Percentiles rank a stretch among this genome's conserved stretches.
Conservation (phyloP, 257 asterid species). For the Solanum verrucosum region DNA sequence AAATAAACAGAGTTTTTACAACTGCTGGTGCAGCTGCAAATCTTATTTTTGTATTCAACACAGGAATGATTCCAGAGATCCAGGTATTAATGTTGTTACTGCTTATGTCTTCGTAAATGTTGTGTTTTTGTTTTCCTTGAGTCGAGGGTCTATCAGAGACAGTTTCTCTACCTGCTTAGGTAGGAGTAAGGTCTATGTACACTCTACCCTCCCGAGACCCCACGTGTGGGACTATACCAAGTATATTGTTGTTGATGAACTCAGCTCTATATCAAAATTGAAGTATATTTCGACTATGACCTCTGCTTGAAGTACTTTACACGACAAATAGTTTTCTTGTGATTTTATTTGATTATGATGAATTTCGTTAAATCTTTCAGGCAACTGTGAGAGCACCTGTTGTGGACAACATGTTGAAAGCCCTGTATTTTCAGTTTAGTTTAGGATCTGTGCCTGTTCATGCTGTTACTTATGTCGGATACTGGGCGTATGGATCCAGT, state of each 20-base stretch:
- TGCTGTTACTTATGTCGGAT: constrained; percentile 73
- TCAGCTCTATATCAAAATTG: neutral
- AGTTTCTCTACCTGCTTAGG: neutral
- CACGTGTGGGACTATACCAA: neutral
- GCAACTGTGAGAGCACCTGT: constrained; percentile 86
- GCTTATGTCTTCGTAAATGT: neutral
- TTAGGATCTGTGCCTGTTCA: constrained; percentile 76
- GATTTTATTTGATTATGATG: neutral
- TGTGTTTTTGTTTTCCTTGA: neutral
- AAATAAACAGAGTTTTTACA: constrained; percentile 42
- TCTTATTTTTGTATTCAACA: constrained; percentile 83
- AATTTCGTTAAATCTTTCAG: constrained; percentile 15
- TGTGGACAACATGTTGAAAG: constrained; percentile 81
- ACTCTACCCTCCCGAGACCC: neutral
- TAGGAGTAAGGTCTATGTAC: neutral
- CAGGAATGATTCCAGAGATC: constrained; percentile 98
- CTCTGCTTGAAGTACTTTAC: neutral
- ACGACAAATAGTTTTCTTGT: neutral
- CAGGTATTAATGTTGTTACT: constrained; percentile 36
- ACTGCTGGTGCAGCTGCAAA: constrained; percentile 79
- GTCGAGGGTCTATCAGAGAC: neutral
- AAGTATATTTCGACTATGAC: neutral
- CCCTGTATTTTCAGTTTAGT: constrained; percentile 77
- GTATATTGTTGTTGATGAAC: neutral
- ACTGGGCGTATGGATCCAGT: constrained; percentile 85